Conservation (phyloP, 768 basidiomycete genomes). For the Termitomyces sp. region DNA sequence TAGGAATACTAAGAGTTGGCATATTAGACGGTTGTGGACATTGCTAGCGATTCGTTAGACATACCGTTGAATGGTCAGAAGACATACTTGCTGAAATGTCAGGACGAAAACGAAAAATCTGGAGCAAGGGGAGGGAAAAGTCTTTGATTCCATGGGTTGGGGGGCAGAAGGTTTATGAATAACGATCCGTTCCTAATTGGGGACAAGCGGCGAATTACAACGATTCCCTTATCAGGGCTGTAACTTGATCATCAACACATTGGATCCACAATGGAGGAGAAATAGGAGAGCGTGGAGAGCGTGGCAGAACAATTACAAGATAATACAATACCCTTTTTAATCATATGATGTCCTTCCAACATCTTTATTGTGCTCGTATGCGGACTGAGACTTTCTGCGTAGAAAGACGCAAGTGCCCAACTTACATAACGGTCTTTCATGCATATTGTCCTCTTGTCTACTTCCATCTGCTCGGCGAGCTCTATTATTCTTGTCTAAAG, state of each 20-base stretch:
- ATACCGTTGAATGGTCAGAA: conserved; percentile 33
- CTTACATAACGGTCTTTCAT: neutral
- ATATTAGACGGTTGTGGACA: conserved; percentile 3
- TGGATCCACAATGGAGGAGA: neutral
- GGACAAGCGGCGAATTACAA: conserved; percentile 26
- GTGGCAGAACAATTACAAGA: conserved; percentile 1
- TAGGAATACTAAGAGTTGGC: conserved; percentile 9
- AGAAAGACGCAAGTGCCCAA: neutral
- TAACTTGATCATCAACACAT: conserved; percentile 4
- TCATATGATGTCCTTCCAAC: neutral
- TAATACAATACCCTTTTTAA: neutral
- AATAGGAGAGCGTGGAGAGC: neutral
- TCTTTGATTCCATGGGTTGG: conserved; percentile 1
- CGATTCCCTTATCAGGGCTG: conserved; percentile 21
- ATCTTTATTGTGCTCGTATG: neutral
- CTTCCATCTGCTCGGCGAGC: no score
- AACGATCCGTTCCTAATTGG: conserved; percentile 17
- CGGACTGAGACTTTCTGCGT: neutral
- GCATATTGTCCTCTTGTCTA: neutral
- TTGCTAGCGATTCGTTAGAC: conserved; percentile 2
- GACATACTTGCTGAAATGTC: conserved; percentile 17
- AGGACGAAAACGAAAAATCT: neutral
- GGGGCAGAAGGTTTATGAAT: conserved; percentile 10
- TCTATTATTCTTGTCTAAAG: neutral
- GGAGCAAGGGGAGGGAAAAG: neutral